Conservation (phyloP, 73 alveolate genomes). For the Paramecium biaurelia region DNA sequence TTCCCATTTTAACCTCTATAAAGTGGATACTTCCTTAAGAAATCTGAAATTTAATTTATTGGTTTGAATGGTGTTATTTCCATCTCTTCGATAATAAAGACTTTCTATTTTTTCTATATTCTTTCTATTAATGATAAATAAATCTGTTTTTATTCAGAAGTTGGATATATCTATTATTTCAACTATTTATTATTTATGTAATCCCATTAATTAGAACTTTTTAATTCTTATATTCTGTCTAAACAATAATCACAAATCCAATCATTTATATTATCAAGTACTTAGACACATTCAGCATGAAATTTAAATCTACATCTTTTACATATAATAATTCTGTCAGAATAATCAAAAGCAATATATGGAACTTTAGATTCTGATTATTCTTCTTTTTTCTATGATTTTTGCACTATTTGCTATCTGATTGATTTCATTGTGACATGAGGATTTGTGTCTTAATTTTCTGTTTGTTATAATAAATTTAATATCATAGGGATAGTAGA, state of each 20-base stretch:
- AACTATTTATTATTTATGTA: conserved; percentile 21
- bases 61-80: neutral
- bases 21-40: neutral
- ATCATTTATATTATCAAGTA: neutral
- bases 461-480: neutral
- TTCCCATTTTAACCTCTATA: neutral
- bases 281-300: conserved; percentile 35
- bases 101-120: conserved; percentile 19
- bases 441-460: neutral
- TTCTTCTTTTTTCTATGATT: conserved; percentile 20
- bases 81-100: conserved; percentile 6
- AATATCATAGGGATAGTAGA: conserved; percentile 44
- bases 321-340: conserved; percentile 23
- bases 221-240: neutral
- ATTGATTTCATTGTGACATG: conserved; percentile 44
- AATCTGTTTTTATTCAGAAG: neutral
- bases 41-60: neutral
- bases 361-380: conserved; percentile 40
- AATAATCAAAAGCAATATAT: conserved; percentile 43
- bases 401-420: neutral
- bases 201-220: conserved; percentile 31
- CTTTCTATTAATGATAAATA: neutral
- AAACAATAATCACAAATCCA: conserved; percentile 38
- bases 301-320: conserved; percentile 50
- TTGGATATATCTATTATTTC: neutral